Evolutionary conservation across 148 eudicot species (phyloP).

Genomic region (Vaccinium vitisidaea): DNA sequence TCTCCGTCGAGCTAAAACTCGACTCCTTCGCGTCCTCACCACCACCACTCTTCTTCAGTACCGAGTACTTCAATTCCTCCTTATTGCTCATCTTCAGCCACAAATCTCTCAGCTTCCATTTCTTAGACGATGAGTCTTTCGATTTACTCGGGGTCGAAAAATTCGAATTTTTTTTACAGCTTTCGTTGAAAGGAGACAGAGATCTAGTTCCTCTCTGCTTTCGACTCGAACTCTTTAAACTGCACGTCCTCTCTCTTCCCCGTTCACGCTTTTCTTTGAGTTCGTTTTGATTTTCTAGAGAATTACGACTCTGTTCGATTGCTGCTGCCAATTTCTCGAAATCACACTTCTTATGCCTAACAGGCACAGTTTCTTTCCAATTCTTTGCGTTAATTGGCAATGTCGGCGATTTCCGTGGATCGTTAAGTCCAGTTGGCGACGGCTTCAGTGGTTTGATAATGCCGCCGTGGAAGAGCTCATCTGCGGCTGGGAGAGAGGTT

Average conservation of each 20-base stretch:
- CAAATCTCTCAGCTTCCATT: conserved; percentile 68
- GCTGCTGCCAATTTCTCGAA: conserved; percentile 31
- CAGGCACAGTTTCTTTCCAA: conserved; percentile 24
- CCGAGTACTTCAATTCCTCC: conserved; percentile 33
- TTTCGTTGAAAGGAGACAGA: conserved; percentile 39
- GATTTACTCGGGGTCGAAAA: not conserved
- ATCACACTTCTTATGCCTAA: conserved; percentile 25
- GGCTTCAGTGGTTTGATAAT: conserved; percentile 50
- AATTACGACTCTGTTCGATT: conserved; percentile 20
- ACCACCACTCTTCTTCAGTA: conserved; percentile 12
- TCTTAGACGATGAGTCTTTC: conserved; percentile 13
- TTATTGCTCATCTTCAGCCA: conserved; percentile 57
- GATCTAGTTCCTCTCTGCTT: conserved; percentile 36
- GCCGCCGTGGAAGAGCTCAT: conserved; percentile 53
- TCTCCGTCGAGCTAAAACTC: conserved; percentile 48
- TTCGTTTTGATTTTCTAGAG: not conserved
- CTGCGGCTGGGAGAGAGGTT: conserved; percentile 41
- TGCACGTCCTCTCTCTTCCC: conserved; percentile 28
- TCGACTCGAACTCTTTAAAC: not conserved
- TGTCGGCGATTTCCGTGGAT: conserved; percentile 35
- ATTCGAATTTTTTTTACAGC: conserved; percentile 1
- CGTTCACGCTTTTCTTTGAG: conserved; percentile 22
- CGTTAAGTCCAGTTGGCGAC: conserved; percentile 3
- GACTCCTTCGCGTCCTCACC: conserved; percentile 31
- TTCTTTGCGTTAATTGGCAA: conserved; percentile 21